Evolutionary conservation across 1,139 yeast species (phyloP).

Genomic region (Kodamaea alishanica): DNA sequence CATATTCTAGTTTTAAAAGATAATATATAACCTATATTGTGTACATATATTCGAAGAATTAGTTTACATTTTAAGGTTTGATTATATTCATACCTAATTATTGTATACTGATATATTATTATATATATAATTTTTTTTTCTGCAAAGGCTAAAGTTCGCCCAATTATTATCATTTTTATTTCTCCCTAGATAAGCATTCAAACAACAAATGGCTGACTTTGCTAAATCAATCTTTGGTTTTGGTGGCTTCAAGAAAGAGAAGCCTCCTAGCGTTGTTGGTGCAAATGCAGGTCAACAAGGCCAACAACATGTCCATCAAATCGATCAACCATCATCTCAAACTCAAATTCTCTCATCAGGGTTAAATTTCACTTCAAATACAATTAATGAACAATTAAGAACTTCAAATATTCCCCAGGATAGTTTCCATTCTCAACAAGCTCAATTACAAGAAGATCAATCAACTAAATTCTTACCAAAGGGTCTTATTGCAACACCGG

Average conservation of each 20-base stretch:
- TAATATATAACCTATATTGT: too few species aligned
- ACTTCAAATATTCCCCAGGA: constrained; percentile 1
- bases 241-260: constrained; percentile 40
- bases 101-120: too few species aligned
- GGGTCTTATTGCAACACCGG: constrained; percentile 44
- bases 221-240: constrained; percentile 61
- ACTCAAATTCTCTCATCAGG: neutral
- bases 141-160: too few species aligned
- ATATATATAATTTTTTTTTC: too few species aligned
- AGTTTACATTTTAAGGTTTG: too few species aligned
- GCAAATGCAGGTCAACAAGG: neutral
- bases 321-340: constrained; percentile 1
- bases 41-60: too few species aligned
- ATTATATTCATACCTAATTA: too few species aligned
- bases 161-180: too few species aligned
- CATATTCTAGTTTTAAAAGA: too few species aligned
- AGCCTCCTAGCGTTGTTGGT: constrained; percentile 3
- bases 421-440: constrained; percentile 1
- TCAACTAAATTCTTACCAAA: constrained; percentile 33
- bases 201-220: constrained; percentile 52
- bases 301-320: neutral
- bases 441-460: constrained; percentile 8
- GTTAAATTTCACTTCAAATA: constrained; percentile 3
- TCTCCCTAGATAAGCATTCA: neutral
- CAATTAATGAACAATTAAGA: neutral